phyloP scores from a whole-genome alignment of 108 stramenopile species.

The Chaetoceros tenuissimus region DNA sequence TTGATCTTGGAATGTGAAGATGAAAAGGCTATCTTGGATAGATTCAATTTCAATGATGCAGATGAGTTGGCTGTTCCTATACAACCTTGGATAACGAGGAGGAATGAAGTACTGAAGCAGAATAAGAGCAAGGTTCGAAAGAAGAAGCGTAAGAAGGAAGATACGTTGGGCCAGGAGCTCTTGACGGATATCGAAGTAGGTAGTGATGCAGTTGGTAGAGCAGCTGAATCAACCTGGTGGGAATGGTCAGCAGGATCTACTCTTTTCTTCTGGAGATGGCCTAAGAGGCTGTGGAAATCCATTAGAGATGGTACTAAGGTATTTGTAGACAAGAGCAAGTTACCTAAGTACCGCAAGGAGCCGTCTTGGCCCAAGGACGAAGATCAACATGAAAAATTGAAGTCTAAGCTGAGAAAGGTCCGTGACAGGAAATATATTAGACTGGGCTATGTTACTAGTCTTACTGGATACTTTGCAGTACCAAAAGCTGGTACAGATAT shows the following conservation, averaged over 20 bases:
- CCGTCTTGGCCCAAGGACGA: not conserved
- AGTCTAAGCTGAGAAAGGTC: conserved; percentile 20
- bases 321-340: not conserved
- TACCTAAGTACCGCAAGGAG: not conserved
- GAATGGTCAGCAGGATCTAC: conserved; percentile 28
- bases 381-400: not conserved
- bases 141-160: not conserved
- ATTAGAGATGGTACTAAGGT: conserved; percentile 11
- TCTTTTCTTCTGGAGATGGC: conserved; percentile 34
- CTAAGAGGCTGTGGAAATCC: not conserved
- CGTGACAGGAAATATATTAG: conserved; percentile 16
- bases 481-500: conserved; percentile 34
- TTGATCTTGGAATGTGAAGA: no score
- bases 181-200: not conserved
- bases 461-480: conserved; percentile 28
- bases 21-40: no score
- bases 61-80: not conserved
- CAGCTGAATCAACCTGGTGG: conserved; percentile 14
- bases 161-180: not conserved
- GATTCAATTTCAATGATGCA: no score
- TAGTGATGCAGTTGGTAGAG: conserved; percentile 9
- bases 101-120: no score
- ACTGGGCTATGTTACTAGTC: not conserved
- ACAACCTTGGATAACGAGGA: no score
- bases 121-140: no score